These are phyloP conservation scores for Sporothrix humicola DNA, from an alignment of 2,329 filamentous ascomycete species.

Conservation along the genomic window DNA sequence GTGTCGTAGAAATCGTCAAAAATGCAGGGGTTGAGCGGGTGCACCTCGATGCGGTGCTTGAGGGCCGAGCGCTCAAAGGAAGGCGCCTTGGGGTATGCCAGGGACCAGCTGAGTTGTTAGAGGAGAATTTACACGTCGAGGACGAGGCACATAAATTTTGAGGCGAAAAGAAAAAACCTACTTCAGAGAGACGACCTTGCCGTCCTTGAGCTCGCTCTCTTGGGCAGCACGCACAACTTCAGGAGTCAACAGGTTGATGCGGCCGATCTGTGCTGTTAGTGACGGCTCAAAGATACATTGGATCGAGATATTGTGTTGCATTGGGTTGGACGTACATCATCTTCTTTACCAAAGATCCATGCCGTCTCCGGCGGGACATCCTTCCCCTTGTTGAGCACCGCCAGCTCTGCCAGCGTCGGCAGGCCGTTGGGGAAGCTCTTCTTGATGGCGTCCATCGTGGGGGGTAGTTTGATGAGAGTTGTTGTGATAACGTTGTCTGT, in stretches of 20 bases:
- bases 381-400: constrained; percentile 29
- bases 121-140: rapidly evolving
- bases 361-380: constrained; percentile 32
- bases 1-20: constrained; percentile 49
- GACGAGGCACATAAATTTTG: neutral
- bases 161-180: neutral
- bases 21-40: constrained; percentile 14
- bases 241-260: constrained; percentile 28
- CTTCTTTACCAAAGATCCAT: constrained; percentile 33
- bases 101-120: constrained; percentile 16
- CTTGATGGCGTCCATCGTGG: constrained; percentile 27
- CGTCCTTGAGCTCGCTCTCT: constrained; percentile 26
- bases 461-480: neutral
- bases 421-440: constrained; percentile 31
- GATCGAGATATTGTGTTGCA: too few species aligned
- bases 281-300: too few species aligned
- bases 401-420: constrained; percentile 31
- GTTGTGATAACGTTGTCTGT: neutral
- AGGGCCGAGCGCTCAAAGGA: constrained; percentile 18
- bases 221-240: constrained; percentile 15
- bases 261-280: constrained; percentile 25
- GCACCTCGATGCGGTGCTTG: constrained; percentile 23
- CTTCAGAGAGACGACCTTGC: constrained; percentile 26
- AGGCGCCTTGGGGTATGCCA: constrained; percentile 1
- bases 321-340: too few species aligned